Evolutionary conservation across 192 early-diverging fungal species (phyloP).

Genomic region (Coemansia sp.): DNA sequence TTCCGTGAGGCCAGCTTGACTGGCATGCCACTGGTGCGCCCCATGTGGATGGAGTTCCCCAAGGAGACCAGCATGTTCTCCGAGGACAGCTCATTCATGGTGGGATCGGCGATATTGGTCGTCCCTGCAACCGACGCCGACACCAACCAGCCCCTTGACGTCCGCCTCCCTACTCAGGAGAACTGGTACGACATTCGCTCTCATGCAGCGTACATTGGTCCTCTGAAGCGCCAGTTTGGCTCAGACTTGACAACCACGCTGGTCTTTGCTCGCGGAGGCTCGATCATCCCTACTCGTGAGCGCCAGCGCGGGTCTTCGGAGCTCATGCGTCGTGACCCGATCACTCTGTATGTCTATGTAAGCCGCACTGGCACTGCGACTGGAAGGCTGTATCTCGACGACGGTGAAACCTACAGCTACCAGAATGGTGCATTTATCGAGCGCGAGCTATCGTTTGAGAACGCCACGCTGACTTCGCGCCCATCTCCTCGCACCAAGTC

Average conservation of each 20-base stretch:
- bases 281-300: conserved; percentile 86
- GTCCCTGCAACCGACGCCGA: conserved; percentile 65
- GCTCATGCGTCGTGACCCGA: conserved; percentile 85
- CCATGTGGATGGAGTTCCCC: conserved; percentile 91
- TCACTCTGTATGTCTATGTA: conserved; percentile 85
- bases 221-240: conserved; percentile 63
- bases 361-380: conserved; percentile 67
- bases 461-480: conserved; percentile 45
- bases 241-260: conserved; percentile 73
- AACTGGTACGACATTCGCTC: conserved; percentile 66
- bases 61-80: conserved; percentile 74
- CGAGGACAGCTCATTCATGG: conserved; percentile 88
- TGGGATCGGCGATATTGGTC: conserved; percentile 81
- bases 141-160: conserved; percentile 45
- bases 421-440: conserved; percentile 70
- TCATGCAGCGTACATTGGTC: conserved; percentile 30
- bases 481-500: conserved; percentile 21
- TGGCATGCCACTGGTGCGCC: conserved; percentile 85
- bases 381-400: conserved; percentile 90
- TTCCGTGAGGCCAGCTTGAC: conserved; percentile 76
- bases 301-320: conserved; percentile 80
- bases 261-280: conserved; percentile 86
- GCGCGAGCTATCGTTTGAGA: conserved; percentile 38
- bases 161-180: conserved; percentile 74
- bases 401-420: conserved; percentile 81